phyloP scores from a whole-genome alignment of 2,329 filamentous ascomycete genomes.

The Neurospora sp. region DNA sequence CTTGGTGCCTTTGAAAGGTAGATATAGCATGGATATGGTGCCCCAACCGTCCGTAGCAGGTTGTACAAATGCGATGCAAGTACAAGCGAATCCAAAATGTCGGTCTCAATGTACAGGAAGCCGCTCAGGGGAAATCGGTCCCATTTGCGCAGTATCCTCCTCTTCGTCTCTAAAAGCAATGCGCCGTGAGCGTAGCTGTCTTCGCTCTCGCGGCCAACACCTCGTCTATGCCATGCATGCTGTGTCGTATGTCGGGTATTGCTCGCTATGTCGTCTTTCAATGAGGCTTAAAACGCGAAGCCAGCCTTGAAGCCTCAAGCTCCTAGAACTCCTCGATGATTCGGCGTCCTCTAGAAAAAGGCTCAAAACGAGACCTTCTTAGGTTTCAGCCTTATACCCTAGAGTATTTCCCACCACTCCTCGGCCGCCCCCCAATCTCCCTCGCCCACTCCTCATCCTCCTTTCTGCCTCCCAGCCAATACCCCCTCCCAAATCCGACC shows the following conservation, averaged over 20 bases:
- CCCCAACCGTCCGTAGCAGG: neutral
- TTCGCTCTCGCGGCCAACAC: neutral
- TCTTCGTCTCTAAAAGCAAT: neutral
- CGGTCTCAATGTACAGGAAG: neutral
- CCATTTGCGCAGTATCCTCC: neutral
- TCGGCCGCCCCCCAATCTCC: constrained; percentile 35
- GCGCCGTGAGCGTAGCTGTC: neutral
- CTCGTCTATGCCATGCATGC: neutral
- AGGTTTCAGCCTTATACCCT: neutral
- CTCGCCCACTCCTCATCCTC: constrained; percentile 60
- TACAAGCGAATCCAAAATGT: neutral
- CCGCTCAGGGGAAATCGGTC: neutral
- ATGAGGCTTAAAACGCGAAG: neutral
- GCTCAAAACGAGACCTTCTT: neutral
- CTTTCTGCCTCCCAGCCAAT: constrained; percentile 66
- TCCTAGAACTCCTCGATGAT: too few species aligned
- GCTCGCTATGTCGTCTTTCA: neutral
- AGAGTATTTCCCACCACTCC: constrained; percentile 7
- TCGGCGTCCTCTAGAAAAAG: neutral
- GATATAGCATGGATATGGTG: neutral
- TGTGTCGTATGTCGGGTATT: neutral
- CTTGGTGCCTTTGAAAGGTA: neutral
- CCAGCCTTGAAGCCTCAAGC: too few species aligned
- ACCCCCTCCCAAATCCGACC: constrained; percentile 62
- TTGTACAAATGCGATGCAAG: neutral